Evolutionary conservation across 2,329 filamentous ascomycete genomes (phyloP), one percentile per base, ranked within the genome.

Genomic region (Aspergillus fructus): DNA sequence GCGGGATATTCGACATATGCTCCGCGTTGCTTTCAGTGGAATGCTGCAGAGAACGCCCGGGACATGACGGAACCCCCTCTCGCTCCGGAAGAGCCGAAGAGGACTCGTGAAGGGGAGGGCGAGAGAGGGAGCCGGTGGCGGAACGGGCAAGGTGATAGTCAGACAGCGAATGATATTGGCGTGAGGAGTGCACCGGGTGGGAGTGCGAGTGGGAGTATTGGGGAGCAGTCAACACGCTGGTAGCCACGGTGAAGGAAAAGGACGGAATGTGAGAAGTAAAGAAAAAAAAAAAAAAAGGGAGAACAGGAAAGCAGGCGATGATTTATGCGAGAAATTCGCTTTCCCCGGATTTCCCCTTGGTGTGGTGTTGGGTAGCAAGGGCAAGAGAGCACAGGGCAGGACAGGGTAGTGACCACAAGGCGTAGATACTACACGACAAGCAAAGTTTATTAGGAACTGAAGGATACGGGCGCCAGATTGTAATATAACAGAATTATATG

Each of bases 21-120:
- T 70, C 62, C 68, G 65, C 63, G 58, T 71, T 64, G 68, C 67
- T 66, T 66, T 68, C 61, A 58, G 61, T 55, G 49, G 62, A 59
- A 53, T 59, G 66, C 59, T 64, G 60, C 60, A 61, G 63, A 55
- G 64, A 21, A n/a, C 21, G 54, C 59, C 62, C 66, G 64, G 70
- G 66, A 70, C 74, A 76, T 77, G 69, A 67, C 70, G 73, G 63
- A 63, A 64, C 59, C 64, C 70, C 69, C 70, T 70, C 71, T 74
- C 73, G 73, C 71, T 71, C 74, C 61, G 68, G 68, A 62, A 66
- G 62, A 65, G 66, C 65, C 60, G 61, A 65, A 63, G 64, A 65
- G 63, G 64, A 64, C 65, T 68, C 68, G 63, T 68, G 65, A 62
- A 69, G 62, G 61, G 65, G 66, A 62, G 67, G 53, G 49, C 70